Conservation (phyloP, 176 grass and related monocot genomes). For the Eleusine coracana region DNA sequence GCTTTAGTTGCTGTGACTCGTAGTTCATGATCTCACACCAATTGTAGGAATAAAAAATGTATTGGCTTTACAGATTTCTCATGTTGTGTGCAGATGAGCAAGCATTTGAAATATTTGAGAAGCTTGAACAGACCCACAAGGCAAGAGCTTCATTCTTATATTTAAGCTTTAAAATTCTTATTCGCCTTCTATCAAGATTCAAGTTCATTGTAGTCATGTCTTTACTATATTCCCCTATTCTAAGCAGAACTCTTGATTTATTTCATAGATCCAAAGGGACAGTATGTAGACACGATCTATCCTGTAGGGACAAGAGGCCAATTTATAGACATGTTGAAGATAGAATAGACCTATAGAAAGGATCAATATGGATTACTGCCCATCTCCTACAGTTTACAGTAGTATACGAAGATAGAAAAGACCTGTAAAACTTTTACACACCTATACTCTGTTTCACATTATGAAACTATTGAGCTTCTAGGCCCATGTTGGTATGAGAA, state of each 20-base stretch:
- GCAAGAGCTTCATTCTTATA: conserved; percentile 14
- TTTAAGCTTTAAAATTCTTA: not conserved
- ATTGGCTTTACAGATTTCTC: not conserved
- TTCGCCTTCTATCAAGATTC: not conserved
- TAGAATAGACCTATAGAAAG: not conserved
- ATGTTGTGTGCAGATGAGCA: conserved; percentile 33
- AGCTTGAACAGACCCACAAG: conserved; percentile 50
- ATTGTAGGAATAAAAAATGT: not conserved
- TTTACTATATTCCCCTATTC: not conserved
- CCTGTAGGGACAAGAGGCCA: not conserved
- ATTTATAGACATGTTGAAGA: not conserved
- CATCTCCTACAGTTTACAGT: not conserved
- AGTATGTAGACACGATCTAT: not conserved
- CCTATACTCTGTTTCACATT: conserved; percentile 8
- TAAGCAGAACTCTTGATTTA: not conserved
- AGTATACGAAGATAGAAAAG: too few species aligned
- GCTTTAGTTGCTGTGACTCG: not conserved
- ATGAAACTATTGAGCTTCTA: not conserved
- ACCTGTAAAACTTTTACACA: not conserved
- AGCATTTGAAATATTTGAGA: conserved; percentile 46
- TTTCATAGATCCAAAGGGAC: not conserved
- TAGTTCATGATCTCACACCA: not conserved
- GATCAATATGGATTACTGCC: not conserved
- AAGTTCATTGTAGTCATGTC: not conserved
- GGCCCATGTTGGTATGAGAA: not conserved